phyloP scores from a whole-genome alignment of 2,329 filamentous ascomycete genomes.

The Fusarium liriodendri region DNA sequence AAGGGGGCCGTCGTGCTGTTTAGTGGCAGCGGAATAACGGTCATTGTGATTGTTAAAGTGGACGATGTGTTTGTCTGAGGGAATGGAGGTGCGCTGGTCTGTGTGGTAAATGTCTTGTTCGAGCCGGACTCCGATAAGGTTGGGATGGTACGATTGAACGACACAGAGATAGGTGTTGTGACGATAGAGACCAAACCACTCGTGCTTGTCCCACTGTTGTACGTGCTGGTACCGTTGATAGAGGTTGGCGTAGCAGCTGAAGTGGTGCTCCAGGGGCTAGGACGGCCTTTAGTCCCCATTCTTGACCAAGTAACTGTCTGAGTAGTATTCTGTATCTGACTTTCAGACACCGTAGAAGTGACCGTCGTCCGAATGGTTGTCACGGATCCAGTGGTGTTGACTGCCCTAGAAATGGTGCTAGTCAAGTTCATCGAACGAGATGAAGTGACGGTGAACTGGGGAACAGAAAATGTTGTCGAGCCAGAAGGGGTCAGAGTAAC shows the following conservation, averaged over 20 bases:
- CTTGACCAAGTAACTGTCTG: conserved; percentile 5
- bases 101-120: not conserved
- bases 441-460: conserved; percentile 5
- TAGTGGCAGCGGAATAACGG: conserved; percentile 7
- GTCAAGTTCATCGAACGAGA: conserved; percentile 9
- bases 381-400: conserved; percentile 11
- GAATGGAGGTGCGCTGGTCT: conserved; percentile 22
- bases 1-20: conserved; percentile 8
- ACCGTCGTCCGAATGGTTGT: not conserved
- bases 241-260: conserved; percentile 13
- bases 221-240: conserved; percentile 10
- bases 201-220: conserved; percentile 1
- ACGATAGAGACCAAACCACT: conserved; percentile 4
- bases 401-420: conserved; percentile 4
- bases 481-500: conserved; percentile 2
- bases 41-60: not conserved
- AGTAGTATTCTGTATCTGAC: conserved; percentile 10
- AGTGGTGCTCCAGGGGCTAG: not conserved
- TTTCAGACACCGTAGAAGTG: conserved; percentile 2
- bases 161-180: conserved; percentile 11
- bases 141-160: conserved; percentile 5
- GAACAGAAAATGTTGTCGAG: conserved; percentile 5
- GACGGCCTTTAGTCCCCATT: not conserved
- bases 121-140: not conserved
- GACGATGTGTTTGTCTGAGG: conserved; percentile 32